phyloP scores from a whole-genome alignment of 257 asterid species.

The Lantana camara region DNA sequence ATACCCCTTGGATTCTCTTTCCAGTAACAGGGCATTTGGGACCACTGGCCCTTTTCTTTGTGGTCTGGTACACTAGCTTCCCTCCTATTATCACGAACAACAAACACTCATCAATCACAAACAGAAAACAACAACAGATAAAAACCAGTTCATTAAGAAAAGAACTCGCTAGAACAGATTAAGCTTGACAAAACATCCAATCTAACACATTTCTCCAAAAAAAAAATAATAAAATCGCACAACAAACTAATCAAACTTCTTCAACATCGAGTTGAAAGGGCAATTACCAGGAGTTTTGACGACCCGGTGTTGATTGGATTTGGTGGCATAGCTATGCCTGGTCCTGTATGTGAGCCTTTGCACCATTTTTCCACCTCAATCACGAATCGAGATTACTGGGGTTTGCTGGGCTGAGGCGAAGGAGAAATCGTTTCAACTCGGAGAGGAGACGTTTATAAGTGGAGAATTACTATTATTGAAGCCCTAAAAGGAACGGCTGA shows the following conservation, averaged over 20 bases:
- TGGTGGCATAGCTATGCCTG: slow-evolving; percentile 90
- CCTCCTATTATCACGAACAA: slow-evolving; percentile 49
- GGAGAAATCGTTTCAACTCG: not conserved
- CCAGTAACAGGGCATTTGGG: slow-evolving; percentile 89
- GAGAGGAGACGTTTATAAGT: slow-evolving; percentile 12
- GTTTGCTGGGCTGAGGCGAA: slow-evolving; percentile 26
- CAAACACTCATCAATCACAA: not conserved
- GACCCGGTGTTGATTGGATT: slow-evolving; percentile 77
- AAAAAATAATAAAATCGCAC: not conserved
- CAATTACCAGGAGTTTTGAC: slow-evolving; percentile 83
- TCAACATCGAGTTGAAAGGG: not conserved
- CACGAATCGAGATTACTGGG: not conserved
- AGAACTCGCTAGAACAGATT: not conserved
- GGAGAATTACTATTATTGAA: not conserved
- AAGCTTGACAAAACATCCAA: not conserved
- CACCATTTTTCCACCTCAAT: slow-evolving; percentile 53
- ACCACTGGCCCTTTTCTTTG: slow-evolving; percentile 81
- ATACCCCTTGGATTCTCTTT: slow-evolving; percentile 85
- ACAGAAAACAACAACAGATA: not conserved
- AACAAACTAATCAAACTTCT: not conserved
- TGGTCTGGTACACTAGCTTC: slow-evolving; percentile 72
- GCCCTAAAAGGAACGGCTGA: slow-evolving; percentile 27
- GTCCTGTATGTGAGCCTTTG: slow-evolving; percentile 70
- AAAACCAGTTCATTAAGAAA: not conserved
- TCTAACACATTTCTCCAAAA: not conserved